Percentiles rank a stretch among this genome's conserved stretches.
Evolutionary conservation across 176 grass and related monocot genomes (phyloP).

Genomic region (Cenchrus americanus): DNA sequence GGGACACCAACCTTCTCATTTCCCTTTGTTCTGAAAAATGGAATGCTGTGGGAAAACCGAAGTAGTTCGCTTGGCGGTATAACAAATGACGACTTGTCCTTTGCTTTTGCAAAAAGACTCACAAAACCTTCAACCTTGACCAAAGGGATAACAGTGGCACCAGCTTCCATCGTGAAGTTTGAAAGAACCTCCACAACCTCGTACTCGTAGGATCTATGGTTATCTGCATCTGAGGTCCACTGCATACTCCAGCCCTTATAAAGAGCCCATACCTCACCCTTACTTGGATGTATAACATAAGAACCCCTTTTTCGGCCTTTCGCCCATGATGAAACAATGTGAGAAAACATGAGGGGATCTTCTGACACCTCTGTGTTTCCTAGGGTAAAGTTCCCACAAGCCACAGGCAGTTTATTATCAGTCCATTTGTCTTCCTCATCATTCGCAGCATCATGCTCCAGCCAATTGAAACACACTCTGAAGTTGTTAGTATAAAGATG

Average conservation of each 20-base stretch:
- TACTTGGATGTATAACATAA: slow-evolving; percentile 67
- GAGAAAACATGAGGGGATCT: slow-evolving; percentile 72
- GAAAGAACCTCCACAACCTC: slow-evolving; percentile 76
- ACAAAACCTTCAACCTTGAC: slow-evolving; percentile 67
- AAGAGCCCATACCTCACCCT: slow-evolving; percentile 78
- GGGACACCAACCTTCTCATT: slow-evolving; percentile 58
- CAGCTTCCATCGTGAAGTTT: slow-evolving; percentile 50
- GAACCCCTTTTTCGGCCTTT: slow-evolving; percentile 55
- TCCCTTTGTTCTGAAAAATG: slow-evolving; percentile 57
- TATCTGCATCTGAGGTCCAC: slow-evolving; percentile 65
- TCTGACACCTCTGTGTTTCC: slow-evolving; percentile 49
- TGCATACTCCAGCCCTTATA: slow-evolving; percentile 68
- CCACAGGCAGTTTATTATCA: slow-evolving; percentile 61
- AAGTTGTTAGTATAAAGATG: slow-evolving; percentile 43
- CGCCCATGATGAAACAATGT: slow-evolving; percentile 53
- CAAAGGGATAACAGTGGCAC: slow-evolving; percentile 55
- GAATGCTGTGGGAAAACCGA: slow-evolving; percentile 74
- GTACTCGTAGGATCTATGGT: slow-evolving; percentile 55
- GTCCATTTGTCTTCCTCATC: slow-evolving; percentile 57
- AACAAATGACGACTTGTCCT: slow-evolving; percentile 47
- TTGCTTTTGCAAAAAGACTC: slow-evolving; percentile 63
- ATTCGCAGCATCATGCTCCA: slow-evolving; percentile 60
- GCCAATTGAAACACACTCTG: slow-evolving; percentile 60
- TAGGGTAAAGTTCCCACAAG: slow-evolving; percentile 62
- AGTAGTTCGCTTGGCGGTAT: slow-evolving; percentile 67